Evolutionary conservation across 805 yeast genomes (phyloP).

Genomic region (Tetrapisispora fleetii): DNA sequence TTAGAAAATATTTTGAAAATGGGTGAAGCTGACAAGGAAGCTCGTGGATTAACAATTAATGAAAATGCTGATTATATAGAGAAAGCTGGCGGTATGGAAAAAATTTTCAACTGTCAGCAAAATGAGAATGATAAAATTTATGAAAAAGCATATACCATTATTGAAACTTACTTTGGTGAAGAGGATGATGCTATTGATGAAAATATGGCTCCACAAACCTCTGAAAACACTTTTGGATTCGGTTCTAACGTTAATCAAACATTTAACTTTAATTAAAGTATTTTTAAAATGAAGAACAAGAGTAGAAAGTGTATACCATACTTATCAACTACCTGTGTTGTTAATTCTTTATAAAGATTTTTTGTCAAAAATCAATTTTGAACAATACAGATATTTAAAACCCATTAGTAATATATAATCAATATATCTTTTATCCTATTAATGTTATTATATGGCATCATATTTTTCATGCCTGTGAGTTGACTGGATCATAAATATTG

Average conservation of each 20-base stretch:
- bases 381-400: too few relatives aligned
- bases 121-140: constrained; percentile 88
- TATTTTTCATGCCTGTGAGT: too few relatives aligned
- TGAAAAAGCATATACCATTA: constrained; percentile 79
- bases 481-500: too few relatives aligned
- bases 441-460: too few relatives aligned
- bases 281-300: not conserved
- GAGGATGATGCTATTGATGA: constrained; percentile 69
- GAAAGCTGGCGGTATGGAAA: constrained; percentile 98
- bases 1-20: constrained; percentile 86
- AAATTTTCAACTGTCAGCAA: constrained; percentile 84
- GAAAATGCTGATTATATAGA: constrained; percentile 87
- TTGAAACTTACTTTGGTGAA: constrained; percentile 83
- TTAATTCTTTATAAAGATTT: not conserved
- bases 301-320: not conserved
- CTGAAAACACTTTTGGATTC: constrained; percentile 81
- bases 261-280: constrained; percentile 22
- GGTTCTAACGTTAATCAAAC: constrained; percentile 58
- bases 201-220: constrained; percentile 64
- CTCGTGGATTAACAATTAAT: constrained; percentile 57
- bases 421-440: too few relatives aligned
- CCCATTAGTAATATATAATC: too few relatives aligned
- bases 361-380: too few relatives aligned
- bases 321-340: not conserved
- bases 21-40: constrained; percentile 88